Base-by-base conservation (phyloP, 176 grass and related monocot species). In the Oryza meridionalis region DNA sequence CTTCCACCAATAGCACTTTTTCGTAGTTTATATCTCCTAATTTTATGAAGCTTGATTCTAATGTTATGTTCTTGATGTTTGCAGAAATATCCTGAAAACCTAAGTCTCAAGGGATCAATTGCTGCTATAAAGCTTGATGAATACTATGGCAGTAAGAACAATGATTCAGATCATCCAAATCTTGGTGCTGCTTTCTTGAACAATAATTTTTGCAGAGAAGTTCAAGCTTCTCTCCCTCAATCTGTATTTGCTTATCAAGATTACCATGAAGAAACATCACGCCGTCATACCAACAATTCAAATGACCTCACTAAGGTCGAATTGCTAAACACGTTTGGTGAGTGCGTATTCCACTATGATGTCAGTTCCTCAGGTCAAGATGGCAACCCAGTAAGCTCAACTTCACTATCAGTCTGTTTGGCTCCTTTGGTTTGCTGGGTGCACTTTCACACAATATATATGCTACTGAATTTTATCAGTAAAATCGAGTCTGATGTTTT, bases 371-470 rank as follows among this genome's bases (percentile, higher is more conserved):
- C 72, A 47, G 75, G 88, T 58, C 90, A 87, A 96, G 88, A 92
- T 75, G 89, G 84, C 50, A 87, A 85, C 64, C 65, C 73, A 53
- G 79, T 84, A 74, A 82, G 81, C 77, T 87, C 79, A 82, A 90
- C 85, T 83, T 96, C 84, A 75, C 65, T 99, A 58, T 86, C 65
- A 19, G 74, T 99, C 5, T 65, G 66, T 87, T 82, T 96, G 73
- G 89, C 96, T 80, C 89, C 91, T 86, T 86, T 94, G 43, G 67
- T 90, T 73, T 89, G 92, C 33, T 99, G 96, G 93, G 83, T 96
- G 69, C 96, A 99, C 83, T 94, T 94, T 67, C 89, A 92, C 85
- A 84, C 92, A 45, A 25, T 99, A 78, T 76, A 96, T 78, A 87
- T 89, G 77, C 67, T 99, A 81, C 65, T 92, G 78, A 72, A 89